Percentiles rank a stretch among this genome's conserved stretches.
These are phyloP conservation scores for Paraphaeosphaeria sporulosa DNA, from an alignment of 2,329 filamentous ascomycete genomes.

Conservation along the genomic window DNA sequence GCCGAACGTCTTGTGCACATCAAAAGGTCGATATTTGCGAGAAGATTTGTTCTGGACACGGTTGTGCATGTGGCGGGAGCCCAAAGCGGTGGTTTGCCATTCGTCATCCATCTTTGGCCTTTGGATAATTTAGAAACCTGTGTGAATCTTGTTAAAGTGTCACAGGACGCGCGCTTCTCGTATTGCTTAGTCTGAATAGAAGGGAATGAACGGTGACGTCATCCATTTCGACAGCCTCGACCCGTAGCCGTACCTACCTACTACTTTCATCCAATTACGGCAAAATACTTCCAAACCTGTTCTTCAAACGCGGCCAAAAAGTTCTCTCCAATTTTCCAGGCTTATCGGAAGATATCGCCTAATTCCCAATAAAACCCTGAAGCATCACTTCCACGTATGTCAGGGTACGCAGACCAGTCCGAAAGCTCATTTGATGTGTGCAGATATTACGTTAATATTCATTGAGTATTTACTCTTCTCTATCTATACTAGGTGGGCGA, in stretches of 20 bases:
- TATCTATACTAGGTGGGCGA: not conserved
- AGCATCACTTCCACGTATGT: too few relatives aligned
- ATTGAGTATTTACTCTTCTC: not conserved
- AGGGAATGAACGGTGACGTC: not conserved
- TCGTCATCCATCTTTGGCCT: conserved; percentile 19
- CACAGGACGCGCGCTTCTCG: not conserved
- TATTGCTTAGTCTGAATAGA: not conserved
- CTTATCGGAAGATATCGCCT: too few relatives aligned
- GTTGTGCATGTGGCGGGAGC: conserved; percentile 36
- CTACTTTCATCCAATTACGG: not conserved
- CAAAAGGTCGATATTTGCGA: conserved; percentile 24
- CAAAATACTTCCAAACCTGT: too few relatives aligned
- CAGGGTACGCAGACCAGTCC: not conserved
- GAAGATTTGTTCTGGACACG: conserved; percentile 23
- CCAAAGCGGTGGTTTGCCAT: conserved; percentile 35
- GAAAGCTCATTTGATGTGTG: not conserved
- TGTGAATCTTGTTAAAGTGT: not conserved
- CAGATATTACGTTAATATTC: not conserved
- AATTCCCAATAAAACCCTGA: too few relatives aligned
- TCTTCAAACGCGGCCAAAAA: too few relatives aligned
- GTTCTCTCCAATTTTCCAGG: too few relatives aligned
- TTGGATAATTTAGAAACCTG: not conserved
- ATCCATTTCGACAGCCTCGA: not conserved
- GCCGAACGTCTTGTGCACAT: conserved; percentile 34
- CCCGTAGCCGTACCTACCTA: too few relatives aligned